Conservation (phyloP, 208 protist species). For the Leishmania turanica region DNA sequence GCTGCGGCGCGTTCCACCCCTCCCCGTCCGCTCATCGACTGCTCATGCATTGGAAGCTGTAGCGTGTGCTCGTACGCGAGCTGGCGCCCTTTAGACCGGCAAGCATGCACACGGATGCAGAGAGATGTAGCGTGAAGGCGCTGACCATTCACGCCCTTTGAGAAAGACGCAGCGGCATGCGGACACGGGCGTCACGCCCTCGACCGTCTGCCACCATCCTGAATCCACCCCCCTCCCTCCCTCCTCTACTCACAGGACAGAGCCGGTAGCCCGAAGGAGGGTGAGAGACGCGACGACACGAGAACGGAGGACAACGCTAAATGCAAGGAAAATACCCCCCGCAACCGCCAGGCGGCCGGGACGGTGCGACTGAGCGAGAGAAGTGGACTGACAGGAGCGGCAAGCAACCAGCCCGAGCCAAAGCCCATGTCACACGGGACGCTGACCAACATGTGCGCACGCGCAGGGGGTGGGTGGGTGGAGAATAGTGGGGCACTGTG, state of each 20-base stretch:
- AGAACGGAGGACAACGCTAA: not conserved
- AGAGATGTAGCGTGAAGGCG: not conserved
- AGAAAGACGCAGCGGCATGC: not conserved
- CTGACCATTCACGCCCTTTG: not conserved
- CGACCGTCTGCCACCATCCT: not conserved
- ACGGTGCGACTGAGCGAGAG: not conserved
- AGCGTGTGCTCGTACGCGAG: not conserved
- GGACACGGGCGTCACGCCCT: not conserved
- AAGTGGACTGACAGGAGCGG: not conserved
- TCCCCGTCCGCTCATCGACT: not conserved
- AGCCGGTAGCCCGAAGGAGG: not conserved
- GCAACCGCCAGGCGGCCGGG: not conserved
- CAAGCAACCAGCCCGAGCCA: not conserved
- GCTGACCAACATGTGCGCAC: not conserved
- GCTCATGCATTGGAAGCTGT: not conserved
- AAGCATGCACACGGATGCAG: not conserved
- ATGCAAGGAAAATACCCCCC: not conserved
- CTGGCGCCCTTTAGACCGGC: not conserved
- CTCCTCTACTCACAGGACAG: not conserved
- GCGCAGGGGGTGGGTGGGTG: not conserved
- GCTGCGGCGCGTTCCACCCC: not conserved
- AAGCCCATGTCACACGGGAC: not conserved
- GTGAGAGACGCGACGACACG: not conserved
- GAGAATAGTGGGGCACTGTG: not conserved
- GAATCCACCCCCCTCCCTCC: not conserved